phyloP scores from a whole-genome alignment of 2,329 filamentous ascomycete species.

The Talaromyces marneffei region DNA sequence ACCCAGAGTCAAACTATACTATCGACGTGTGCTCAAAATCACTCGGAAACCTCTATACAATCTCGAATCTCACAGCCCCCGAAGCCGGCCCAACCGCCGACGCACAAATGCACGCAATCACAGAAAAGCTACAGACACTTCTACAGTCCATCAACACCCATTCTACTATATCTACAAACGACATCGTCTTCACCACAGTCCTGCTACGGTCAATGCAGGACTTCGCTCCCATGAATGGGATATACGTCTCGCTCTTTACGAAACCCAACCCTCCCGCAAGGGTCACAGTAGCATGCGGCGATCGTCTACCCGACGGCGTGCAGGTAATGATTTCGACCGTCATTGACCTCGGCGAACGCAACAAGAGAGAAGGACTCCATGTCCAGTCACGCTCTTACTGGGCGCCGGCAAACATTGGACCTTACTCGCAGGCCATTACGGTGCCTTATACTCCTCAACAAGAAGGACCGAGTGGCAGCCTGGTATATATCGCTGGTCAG shows the following conservation, averaged over 20 bases:
- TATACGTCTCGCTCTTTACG: conserved; percentile 70
- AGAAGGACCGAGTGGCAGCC: conserved; percentile 16
- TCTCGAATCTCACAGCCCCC: conserved; percentile 35
- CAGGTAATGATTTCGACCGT: conserved; percentile 57
- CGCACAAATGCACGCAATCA: conserved; percentile 38
- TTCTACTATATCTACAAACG: conserved; percentile 22
- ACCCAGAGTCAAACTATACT: not conserved
- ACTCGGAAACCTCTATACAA: conserved; percentile 26
- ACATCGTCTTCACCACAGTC: conserved; percentile 51
- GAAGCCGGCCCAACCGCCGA: conserved; percentile 35
- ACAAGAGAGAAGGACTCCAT: conserved; percentile 57
- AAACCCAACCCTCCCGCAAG: conserved; percentile 77
- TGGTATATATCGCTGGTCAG: conserved; percentile 76
- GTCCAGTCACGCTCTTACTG: conserved; percentile 94
- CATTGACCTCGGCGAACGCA: conserved; percentile 33
- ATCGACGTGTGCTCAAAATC: conserved; percentile 11
- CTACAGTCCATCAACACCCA: conserved; percentile 12
- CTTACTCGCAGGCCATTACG: conserved; percentile 83
- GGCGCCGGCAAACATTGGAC: conserved; percentile 96
- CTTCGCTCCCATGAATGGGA: conserved; percentile 67
- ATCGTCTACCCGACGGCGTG: conserved; percentile 54
- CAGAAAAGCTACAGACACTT: conserved; percentile 18
- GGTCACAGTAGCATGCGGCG: conserved; percentile 74
- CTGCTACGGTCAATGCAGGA: conserved; percentile 73
- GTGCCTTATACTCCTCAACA: conserved; percentile 37